Percentiles rank a stretch among this genome's conserved stretches.
Evolutionary conservation across 2,329 filamentous ascomycete genomes (phyloP).

Genomic region (Moelleriella libera): DNA sequence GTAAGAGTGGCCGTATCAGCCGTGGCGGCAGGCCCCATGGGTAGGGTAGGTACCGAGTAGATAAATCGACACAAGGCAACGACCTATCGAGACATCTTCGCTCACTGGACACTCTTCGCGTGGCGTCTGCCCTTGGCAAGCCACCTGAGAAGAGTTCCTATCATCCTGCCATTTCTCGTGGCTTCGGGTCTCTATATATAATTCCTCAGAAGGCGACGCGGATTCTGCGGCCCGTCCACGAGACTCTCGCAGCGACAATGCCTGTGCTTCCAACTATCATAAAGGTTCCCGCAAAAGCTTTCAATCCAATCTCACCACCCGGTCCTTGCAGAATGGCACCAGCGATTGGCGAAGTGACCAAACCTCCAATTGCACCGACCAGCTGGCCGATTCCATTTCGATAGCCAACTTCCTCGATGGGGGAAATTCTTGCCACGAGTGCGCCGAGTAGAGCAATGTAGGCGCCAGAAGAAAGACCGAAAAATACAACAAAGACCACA

Average conservation of each 20-base stretch:
- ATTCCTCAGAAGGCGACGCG: conserved; percentile 3
- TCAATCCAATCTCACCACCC: conserved; percentile 5
- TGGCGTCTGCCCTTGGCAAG: too few relatives aligned
- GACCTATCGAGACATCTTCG: too few relatives aligned
- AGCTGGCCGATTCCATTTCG: conserved; percentile 26
- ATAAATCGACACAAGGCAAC: too few relatives aligned
- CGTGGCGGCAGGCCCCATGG: too few relatives aligned
- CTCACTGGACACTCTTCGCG: too few relatives aligned
- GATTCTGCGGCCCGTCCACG: conserved; percentile 6
- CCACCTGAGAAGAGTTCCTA: too few relatives aligned
- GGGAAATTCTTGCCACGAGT: conserved; percentile 30
- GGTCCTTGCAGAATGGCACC: conserved; percentile 8
- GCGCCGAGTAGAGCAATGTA: conserved; percentile 13
- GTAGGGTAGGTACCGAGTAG: too few relatives aligned
- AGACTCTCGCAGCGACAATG: conserved; percentile 6
- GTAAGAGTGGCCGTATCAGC: too few relatives aligned
- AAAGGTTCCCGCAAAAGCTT: conserved; percentile 7
- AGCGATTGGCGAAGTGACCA: conserved; percentile 8
- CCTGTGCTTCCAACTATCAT: conserved; percentile 7
- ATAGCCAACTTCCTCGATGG: conserved; percentile 37
- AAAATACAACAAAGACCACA: conserved; percentile 14
- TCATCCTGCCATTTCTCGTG: too few relatives aligned
- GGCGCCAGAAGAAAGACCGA: conserved; percentile 16
- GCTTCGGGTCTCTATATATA: too few relatives aligned
- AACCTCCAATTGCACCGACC: conserved; percentile 7